These are phyloP conservation scores for Sungouiozyma ichnusensis DNA, from an alignment of 805 yeast species.

Conservation along the genomic window DNA sequence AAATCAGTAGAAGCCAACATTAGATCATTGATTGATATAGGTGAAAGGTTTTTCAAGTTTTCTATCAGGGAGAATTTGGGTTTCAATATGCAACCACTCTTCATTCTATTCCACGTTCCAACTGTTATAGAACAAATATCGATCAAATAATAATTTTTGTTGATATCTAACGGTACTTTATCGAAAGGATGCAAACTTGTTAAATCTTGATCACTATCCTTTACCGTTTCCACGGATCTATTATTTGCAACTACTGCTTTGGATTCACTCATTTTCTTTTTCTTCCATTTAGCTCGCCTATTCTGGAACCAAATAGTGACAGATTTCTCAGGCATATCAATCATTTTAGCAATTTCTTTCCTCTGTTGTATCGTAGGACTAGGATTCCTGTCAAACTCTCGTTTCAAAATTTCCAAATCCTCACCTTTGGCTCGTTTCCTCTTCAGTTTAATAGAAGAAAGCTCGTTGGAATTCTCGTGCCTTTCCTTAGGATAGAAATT, in stretches of 20 bases:
- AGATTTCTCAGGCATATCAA: conserved; percentile 78
- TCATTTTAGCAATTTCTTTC: conserved; percentile 54
- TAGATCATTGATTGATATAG: conserved; percentile 48
- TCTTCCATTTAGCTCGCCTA: conserved; percentile 67
- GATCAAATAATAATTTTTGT: conserved; percentile 57
- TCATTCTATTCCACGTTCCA: conserved; percentile 73
- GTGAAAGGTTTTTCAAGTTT: conserved; percentile 52
- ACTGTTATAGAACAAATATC: conserved; percentile 62
- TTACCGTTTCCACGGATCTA: not conserved
- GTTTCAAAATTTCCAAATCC: conserved; percentile 54
- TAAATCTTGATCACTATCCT: not conserved
- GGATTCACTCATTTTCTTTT: conserved; percentile 17
- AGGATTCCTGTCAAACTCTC: conserved; percentile 60
- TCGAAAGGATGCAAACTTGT: conserved; percentile 22
- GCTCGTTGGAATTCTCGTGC: not conserved
- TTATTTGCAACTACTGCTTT: conserved; percentile 1
- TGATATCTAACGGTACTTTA: conserved; percentile 42
- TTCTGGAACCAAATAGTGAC: conserved; percentile 93
- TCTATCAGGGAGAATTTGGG: conserved; percentile 32
- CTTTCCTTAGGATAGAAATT: not conserved
- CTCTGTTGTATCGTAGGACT: conserved; percentile 69
- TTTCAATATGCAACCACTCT: conserved; percentile 43
- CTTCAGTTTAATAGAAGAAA: conserved; percentile 27
- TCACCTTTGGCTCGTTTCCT: conserved; percentile 75
- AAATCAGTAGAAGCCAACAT: conserved; percentile 61